Evolutionary conservation across 1,284 basidiomycete species (phyloP), one percentile per base, ranked within the genome.

Genomic region (Ganoderma meredithae): DNA sequence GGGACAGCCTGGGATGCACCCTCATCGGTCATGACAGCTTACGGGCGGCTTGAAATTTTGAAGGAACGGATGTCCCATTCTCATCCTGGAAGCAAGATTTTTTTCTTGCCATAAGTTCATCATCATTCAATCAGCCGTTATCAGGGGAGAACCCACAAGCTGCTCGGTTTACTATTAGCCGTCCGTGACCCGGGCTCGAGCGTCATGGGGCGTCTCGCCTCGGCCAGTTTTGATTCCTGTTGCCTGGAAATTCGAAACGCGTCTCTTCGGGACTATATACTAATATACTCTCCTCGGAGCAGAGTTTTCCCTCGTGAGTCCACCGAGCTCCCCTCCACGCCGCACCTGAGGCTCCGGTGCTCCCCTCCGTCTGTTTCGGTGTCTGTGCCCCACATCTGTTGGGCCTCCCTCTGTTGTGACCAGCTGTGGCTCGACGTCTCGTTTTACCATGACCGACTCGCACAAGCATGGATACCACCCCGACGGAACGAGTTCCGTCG

Each of bases 401-500:
- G 31, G 25, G 52, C 27, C 60, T 41, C 36, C 33, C 43, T 55
- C 41, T 36, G 17, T 62, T 22, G 52, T 39, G 47, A 36, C 40
- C 22, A 60, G 43, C 44, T 19, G 3, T 27, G 3, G 47, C 17
- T 22, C 22, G n/a, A 13, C 17, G 36, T 43, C 63, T 25, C 31
- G 9, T 31, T 39, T 31, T 36, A 43, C 62, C 59, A 72, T 72
- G 71, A 67, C 69, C 65, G 60, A 67, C 25, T 41, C 62, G 39
- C 65, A 63, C 66, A 65, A 65, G 36, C 66, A 67, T 62, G 69
- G 71, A 61, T 71, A 73, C 25, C 71, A 75, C 53, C 13, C 64
- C n/a, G 74, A 74, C 55, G 65, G 69, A 39, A 63, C 63, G 52
- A 73, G 68, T 63, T 72, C 73, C 41, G 41, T 74, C 58, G 80